phyloP scores from a whole-genome alignment of 257 asterid genomes.

The Penstemon newberryi region DNA sequence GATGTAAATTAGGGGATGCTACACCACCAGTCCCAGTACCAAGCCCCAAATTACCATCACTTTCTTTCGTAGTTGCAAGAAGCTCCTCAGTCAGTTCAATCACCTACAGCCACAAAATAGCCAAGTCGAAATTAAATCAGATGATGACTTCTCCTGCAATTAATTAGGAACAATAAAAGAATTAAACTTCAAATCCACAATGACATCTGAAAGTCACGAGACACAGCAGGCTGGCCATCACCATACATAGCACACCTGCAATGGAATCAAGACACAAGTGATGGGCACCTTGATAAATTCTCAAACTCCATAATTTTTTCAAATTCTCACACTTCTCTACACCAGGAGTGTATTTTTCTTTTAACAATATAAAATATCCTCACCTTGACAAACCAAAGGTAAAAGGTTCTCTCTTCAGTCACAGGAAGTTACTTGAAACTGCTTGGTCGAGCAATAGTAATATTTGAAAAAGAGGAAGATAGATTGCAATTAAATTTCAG shows the following conservation, averaged over 20 bases:
- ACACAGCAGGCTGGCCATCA: conserved; percentile 78
- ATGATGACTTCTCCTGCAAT: background rate
- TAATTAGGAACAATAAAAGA: conserved; percentile 28
- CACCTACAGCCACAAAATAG: conserved; percentile 60
- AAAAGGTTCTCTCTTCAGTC: conserved; percentile 55
- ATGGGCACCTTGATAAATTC: conserved; percentile 72
- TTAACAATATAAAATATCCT: conserved; percentile 49
- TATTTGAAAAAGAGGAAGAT: conserved; percentile 47
- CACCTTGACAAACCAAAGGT: conserved; percentile 67
- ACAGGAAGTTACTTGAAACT: conserved; percentile 54
- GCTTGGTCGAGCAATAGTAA: conserved; percentile 59
- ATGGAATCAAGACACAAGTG: conserved; percentile 81
- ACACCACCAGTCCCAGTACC: conserved; percentile 47
- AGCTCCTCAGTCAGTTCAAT: conserved; percentile 94
- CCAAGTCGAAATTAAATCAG: conserved; percentile 26
- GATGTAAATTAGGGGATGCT: conserved; percentile 48
- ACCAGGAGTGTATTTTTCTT: conserved; percentile 41
- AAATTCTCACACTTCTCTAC: conserved; percentile 52
- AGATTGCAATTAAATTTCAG: conserved; percentile 28
- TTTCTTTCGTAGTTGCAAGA: conserved; percentile 75
- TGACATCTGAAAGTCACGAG: conserved; percentile 80
- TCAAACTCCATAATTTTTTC: conserved; percentile 39
- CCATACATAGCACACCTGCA: conserved; percentile 89
- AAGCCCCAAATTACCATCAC: conserved; percentile 50
- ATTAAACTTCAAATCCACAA: conserved; percentile 74